Conservation (phyloP, 768 basidiomycete genomes). For the Tylopilus plumbeoviolaceoides region DNA sequence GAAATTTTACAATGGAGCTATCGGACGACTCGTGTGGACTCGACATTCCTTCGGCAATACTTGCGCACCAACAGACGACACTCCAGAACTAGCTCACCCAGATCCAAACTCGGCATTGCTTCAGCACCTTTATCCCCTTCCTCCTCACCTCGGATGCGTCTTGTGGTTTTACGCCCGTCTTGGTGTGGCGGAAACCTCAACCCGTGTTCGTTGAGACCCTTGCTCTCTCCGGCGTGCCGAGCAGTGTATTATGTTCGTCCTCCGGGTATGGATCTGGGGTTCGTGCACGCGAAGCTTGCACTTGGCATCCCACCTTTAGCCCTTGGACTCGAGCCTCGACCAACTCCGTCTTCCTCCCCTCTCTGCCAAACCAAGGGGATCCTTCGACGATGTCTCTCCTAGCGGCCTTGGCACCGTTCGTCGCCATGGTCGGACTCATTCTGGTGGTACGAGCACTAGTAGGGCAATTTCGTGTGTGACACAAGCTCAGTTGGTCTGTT, state of each 20-base stretch:
- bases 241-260: slow-evolving; percentile 11
- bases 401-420: not conserved
- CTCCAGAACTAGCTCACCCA: slow-evolving; percentile 10
- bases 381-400: not conserved
- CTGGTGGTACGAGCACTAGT: not conserved
- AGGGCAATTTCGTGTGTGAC: not conserved
- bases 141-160: slow-evolving; percentile 4
- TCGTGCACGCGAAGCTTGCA: slow-evolving; percentile 6
- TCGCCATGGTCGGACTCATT: too few species aligned
- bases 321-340: not conserved
- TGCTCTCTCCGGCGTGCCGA: not conserved
- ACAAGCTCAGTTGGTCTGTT: not conserved
- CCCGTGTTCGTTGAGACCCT: slow-evolving; percentile 5
- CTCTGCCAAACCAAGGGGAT: not conserved
- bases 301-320: not conserved
- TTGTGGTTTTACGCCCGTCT: slow-evolving; percentile 3
- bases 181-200: slow-evolving; percentile 10
- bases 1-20: slow-evolving; percentile 9
- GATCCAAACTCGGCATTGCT: slow-evolving; percentile 6
- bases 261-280: slow-evolving; percentile 9
- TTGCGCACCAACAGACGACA: slow-evolving; percentile 7
- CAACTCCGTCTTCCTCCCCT: not conserved
- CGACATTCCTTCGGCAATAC: slow-evolving; percentile 11
- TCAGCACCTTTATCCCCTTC: not conserved
- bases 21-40: slow-evolving; percentile 5